phyloP scores from a whole-genome alignment of 345 rosid genomes.

The Moringa oleifera region DNA sequence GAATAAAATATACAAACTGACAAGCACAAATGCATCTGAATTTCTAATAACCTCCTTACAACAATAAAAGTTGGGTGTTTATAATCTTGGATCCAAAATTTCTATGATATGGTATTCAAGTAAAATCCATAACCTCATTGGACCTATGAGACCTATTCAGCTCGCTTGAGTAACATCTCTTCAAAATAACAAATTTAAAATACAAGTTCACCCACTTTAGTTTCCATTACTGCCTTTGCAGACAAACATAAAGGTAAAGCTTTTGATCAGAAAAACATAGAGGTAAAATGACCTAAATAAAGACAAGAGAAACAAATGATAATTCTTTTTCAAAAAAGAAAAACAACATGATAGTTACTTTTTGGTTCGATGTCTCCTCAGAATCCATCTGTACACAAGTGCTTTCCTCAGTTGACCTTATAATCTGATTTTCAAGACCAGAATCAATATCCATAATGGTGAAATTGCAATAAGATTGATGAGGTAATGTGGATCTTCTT shows the following conservation, averaged over 20 bases:
- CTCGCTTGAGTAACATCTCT: not conserved
- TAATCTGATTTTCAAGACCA: constrained; percentile 17
- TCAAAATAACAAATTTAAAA: not conserved
- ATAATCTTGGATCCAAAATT: not conserved
- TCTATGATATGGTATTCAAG: not conserved
- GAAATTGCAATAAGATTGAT: no score
- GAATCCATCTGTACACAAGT: constrained; percentile 42
- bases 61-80: not conserved
- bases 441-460: constrained; percentile 48
- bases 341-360: constrained; percentile 17
- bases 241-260: no score
- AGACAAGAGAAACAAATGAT: not conserved
- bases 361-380: constrained; percentile 23
- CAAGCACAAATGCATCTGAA: not conserved
- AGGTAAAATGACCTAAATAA: not conserved
- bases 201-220: not conserved
- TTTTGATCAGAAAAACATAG: not conserved
- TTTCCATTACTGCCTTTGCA: no score
- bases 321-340: no score
- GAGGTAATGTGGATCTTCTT: no score
- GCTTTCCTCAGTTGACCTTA: constrained; percentile 29
- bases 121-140: not conserved
- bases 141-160: not conserved
- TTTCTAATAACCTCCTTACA: not conserved
- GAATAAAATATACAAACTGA: not conserved